Evolutionary conservation across 2,329 filamentous ascomycete genomes (phyloP).

Genomic region (Diplodia intermedia): DNA sequence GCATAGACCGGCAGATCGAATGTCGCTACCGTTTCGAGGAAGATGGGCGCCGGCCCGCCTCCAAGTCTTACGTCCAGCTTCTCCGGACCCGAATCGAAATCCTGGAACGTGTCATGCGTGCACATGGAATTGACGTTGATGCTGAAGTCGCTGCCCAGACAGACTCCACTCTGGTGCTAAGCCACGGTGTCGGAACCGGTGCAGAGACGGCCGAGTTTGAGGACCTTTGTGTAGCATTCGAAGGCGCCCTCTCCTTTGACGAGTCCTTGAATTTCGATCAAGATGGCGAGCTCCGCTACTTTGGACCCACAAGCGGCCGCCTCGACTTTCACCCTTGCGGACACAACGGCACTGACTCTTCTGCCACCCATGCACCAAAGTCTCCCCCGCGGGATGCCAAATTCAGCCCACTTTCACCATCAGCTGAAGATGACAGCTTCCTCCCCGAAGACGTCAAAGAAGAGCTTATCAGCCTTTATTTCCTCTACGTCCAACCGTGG

Average conservation of each 20-base stretch:
- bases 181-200: background rate
- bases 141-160: constrained; percentile 31
- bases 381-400: background rate
- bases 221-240: constrained; percentile 38
- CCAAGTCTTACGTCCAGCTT: constrained; percentile 48
- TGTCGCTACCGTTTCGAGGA: constrained; percentile 45
- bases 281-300: constrained; percentile 47
- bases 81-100: constrained; percentile 44
- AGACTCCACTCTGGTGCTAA: background rate
- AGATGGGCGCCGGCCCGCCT: constrained; percentile 46
- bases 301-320: constrained; percentile 48
- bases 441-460: constrained; percentile 38
- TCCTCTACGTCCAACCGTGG: constrained; percentile 50
- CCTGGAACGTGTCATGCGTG: constrained; percentile 42
- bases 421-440: constrained; percentile 14
- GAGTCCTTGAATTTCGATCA: constrained; percentile 48
- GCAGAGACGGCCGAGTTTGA: constrained; percentile 33
- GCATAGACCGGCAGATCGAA: constrained; percentile 40
- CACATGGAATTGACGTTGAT: constrained; percentile 44
- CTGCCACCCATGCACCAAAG: background rate
- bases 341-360: background rate
- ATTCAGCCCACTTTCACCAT: background rate
- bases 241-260: constrained; percentile 46
- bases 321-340: constrained; percentile 41
- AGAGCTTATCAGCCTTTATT: constrained; percentile 47